Conservation (phyloP, 2,329 filamentous ascomycete species). For the Pseudogymnoascus sp. region DNA sequence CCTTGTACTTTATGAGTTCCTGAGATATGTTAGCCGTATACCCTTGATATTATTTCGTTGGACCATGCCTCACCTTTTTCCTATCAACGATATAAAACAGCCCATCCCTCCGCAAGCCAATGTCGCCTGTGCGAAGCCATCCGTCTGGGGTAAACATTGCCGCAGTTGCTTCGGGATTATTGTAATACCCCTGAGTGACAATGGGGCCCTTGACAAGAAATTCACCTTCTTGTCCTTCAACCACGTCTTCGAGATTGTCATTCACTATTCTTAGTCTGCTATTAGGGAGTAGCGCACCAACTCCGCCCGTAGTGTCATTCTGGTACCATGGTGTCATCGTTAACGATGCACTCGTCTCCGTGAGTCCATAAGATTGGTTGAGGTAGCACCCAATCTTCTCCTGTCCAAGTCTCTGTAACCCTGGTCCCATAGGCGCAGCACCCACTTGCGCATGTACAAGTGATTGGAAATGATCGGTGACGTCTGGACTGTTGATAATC, state of each 20-base stretch:
- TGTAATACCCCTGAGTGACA: slow-evolving; percentile 31
- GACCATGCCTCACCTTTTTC: slow-evolving; percentile 46
- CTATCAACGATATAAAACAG: slow-evolving; percentile 55
- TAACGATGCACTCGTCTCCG: slow-evolving; percentile 73
- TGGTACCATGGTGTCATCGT: slow-evolving; percentile 58
- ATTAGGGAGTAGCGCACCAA: slow-evolving; percentile 64
- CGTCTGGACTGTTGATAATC: slow-evolving; percentile 47
- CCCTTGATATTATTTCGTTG: slow-evolving; percentile 12
- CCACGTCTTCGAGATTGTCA: slow-evolving; percentile 38
- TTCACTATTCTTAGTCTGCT: slow-evolving; percentile 59
- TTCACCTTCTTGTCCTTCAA: slow-evolving; percentile 32
- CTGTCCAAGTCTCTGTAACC: slow-evolving; percentile 52
- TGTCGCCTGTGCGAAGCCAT: slow-evolving; percentile 33
- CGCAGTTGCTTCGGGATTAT: slow-evolving; percentile 24
- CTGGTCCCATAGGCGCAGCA: slow-evolving; percentile 48
- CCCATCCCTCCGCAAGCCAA: slow-evolving; percentile 35
- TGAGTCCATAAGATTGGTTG: slow-evolving; percentile 84
- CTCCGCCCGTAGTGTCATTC: slow-evolving; percentile 38
- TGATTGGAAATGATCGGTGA: slow-evolving; percentile 27
- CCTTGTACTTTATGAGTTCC: slow-evolving; percentile 42
- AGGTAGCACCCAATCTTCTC: slow-evolving; percentile 60
- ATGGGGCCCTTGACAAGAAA: slow-evolving; percentile 20
- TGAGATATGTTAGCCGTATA: slow-evolving; percentile 20
- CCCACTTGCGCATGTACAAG: not conserved
- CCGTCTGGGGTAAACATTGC: slow-evolving; percentile 23